Evolutionary conservation across 139 green algal genomes (phyloP).

Genomic region (Marvania coccoides): DNA sequence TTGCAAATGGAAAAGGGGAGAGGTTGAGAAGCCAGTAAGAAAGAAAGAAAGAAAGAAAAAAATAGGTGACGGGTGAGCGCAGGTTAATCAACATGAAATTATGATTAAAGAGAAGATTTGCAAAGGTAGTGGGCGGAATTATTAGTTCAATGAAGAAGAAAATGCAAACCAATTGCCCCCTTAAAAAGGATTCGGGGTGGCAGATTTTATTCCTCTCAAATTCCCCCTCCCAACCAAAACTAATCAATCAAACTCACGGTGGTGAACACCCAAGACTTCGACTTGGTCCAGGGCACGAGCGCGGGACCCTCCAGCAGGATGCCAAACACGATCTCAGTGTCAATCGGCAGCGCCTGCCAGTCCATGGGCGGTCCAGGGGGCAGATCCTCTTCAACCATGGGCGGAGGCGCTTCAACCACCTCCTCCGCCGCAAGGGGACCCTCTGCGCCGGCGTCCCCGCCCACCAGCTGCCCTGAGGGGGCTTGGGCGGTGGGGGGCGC

Average conservation of each 20-base stretch:
- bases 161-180: neutral
- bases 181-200: neutral
- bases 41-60: too few relatives aligned
- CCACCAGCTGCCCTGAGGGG: too few relatives aligned
- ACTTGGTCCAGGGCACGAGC: constrained; percentile 3
- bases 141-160: neutral
- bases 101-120: neutral
- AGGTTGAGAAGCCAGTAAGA: neutral
- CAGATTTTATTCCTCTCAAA: too few relatives aligned
- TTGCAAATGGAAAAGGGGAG: neutral
- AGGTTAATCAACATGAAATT: too few relatives aligned
- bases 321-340: constrained; percentile 7
- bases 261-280: constrained; percentile 5
- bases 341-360: neutral
- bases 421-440: too few relatives aligned
- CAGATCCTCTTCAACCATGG: too few relatives aligned
- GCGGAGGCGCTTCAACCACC: too few relatives aligned
- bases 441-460: too few relatives aligned
- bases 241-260: neutral
- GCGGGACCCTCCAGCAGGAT: neutral
- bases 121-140: neutral
- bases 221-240: too few relatives aligned
- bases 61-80: too few relatives aligned
- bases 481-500: too few relatives aligned
- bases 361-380: neutral